Percentiles rank a stretch among this genome's conserved stretches.
Evolutionary conservation across 306 rosid genomes (phyloP).

Genomic region (Arachis stenosperma): DNA sequence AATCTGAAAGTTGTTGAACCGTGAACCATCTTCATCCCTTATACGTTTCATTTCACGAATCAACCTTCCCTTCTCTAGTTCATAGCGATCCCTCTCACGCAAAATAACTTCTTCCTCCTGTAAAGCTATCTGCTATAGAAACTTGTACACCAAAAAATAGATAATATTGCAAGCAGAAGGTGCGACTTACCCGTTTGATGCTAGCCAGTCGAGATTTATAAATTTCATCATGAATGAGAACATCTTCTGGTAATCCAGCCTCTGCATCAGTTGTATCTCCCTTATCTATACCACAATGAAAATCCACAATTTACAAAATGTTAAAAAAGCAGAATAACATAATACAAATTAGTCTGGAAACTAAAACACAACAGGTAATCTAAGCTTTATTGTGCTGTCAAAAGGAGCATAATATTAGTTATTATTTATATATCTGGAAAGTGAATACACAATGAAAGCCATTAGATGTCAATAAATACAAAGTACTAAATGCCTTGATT

Average conservation of each 20-base stretch:
- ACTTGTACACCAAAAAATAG: conserved; percentile 29
- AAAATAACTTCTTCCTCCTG: conserved; percentile 88
- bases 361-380: conserved; percentile 25
- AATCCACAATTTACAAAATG: conserved; percentile 17
- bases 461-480: conserved; percentile 1
- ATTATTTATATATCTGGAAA: conserved; percentile 4
- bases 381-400: conserved; percentile 23
- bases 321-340: conserved; percentile 27
- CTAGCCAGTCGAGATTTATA: conserved; percentile 91
- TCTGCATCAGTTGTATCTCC: conserved; percentile 77
- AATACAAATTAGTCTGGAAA: conserved; percentile 27
- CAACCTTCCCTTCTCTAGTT: conserved; percentile 91
- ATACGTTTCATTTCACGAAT: conserved; percentile 99
- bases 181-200: conserved; percentile 79
- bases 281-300: conserved; percentile 56
- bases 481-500: conserved; percentile 3
- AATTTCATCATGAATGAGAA: conserved; percentile 85
- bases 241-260: conserved; percentile 74
- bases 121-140: conserved; percentile 33
- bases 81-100: conserved; percentile 96
- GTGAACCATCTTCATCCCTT: conserved; percentile 99
- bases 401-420: conserved; percentile 18
- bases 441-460: conserved; percentile 15
- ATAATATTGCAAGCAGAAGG: conserved; percentile 16
- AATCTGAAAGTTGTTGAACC: conserved; percentile 98